Conservation (phyloP, 768 basidiomycete genomes). For the Nevesoporus exiguus region DNA sequence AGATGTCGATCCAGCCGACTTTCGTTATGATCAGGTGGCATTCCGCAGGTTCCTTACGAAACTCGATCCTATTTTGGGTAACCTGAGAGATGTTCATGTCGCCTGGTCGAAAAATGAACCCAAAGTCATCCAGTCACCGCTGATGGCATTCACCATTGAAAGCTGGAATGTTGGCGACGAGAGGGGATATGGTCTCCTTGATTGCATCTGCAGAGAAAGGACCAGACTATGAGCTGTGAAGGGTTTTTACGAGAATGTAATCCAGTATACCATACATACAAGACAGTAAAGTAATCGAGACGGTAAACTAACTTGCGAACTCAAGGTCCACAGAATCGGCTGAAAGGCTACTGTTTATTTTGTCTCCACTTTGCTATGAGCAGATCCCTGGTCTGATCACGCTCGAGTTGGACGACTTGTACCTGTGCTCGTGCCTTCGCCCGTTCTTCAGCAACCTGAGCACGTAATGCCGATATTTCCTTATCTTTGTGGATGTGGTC, state of each 20-base stretch:
- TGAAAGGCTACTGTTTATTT: background rate
- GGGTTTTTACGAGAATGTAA: background rate
- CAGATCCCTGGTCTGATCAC: constrained; percentile 9
- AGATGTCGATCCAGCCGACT: constrained; percentile 42
- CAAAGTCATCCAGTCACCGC: constrained; percentile 22
- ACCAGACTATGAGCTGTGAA: background rate
- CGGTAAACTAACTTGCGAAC: background rate
- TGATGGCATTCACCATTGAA: constrained; percentile 27
- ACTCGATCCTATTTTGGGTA: constrained; percentile 46
- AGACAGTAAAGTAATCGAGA: background rate
- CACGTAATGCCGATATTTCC: constrained; percentile 1
- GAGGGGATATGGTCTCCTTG: constrained; percentile 24
- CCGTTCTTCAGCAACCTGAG: constrained; percentile 6
- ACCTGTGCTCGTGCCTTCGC: constrained; percentile 4
- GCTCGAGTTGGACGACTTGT: constrained; percentile 2
- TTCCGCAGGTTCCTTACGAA: constrained; percentile 38
- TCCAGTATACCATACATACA: background rate
- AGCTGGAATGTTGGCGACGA: constrained; percentile 26
- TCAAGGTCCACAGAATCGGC: background rate
- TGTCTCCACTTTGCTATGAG: constrained; percentile 6
- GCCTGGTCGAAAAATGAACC: constrained; percentile 22
- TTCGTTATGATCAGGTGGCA: constrained; percentile 39
- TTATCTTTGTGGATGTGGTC: constrained; percentile 6
- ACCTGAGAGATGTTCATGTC: constrained; percentile 41
- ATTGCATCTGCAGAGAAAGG: constrained; percentile 9